phyloP scores from a whole-genome alignment of 257 asterid species.

The Cinchona pubescens region DNA sequence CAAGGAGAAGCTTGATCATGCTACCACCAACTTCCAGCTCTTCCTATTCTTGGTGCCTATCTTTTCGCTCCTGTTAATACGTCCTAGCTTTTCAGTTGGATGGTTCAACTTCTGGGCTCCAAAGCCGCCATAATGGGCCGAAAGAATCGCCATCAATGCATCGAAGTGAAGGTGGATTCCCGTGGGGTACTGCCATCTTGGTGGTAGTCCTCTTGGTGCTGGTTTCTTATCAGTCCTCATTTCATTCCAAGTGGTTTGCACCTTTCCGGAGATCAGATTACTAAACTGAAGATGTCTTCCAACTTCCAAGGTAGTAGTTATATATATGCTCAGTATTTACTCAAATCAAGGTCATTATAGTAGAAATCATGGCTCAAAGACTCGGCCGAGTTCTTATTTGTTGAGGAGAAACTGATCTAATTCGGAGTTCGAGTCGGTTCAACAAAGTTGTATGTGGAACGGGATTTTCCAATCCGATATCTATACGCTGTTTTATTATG shows the following conservation, averaged over 20 bases:
- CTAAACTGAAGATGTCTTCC: neutral
- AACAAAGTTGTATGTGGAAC: too few species aligned
- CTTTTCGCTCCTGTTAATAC: constrained; percentile 35
- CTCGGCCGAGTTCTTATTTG: too few species aligned
- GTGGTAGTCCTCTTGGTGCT: constrained; percentile 47
- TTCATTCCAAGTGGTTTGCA: constrained; percentile 51
- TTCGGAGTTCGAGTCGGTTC: too few species aligned
- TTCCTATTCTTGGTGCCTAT: constrained; percentile 44
- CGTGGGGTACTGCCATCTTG: constrained; percentile 57
- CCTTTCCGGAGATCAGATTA: constrained; percentile 34
- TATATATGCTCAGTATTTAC: too few species aligned
- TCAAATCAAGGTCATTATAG: too few species aligned
- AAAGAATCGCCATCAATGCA: neutral
- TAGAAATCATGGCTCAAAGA: too few species aligned
- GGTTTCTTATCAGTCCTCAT: constrained; percentile 57
- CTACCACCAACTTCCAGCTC: constrained; percentile 41
- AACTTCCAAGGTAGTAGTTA: neutral
- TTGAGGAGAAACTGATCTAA: too few species aligned
- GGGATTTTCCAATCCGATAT: too few species aligned
- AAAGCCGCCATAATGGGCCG: constrained; percentile 18
- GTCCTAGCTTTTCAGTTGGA: constrained; percentile 29
- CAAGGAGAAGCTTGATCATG: constrained; percentile 42
- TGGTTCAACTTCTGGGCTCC: constrained; percentile 33
- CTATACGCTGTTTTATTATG: too few species aligned
- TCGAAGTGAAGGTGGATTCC: constrained; percentile 39